A percentile compares a stretch with the other conserved stretches of the same genome.
Conservation (phyloP, 768 basidiomycete species). For the Xerocomus brunneocitrinus region DNA sequence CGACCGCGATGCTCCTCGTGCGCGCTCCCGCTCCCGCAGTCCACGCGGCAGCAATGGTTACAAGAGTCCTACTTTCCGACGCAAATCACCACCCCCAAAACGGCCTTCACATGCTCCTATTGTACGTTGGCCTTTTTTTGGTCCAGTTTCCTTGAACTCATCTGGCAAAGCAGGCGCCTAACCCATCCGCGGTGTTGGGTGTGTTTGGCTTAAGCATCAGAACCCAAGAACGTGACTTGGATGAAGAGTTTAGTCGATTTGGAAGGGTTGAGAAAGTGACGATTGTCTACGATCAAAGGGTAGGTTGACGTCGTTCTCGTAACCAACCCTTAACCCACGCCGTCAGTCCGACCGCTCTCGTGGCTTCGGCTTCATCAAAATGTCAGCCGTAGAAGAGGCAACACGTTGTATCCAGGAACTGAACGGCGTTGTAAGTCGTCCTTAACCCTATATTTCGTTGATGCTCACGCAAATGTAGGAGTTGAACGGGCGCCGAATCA, state of each 20-base stretch:
- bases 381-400: constrained; percentile 87
- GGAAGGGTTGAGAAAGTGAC: constrained; percentile 93
- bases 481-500: constrained; percentile 91
- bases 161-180: constrained; percentile 65
- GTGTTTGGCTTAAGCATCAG: constrained; percentile 99
- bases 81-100: constrained; percentile 57
- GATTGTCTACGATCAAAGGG: constrained; percentile 95
- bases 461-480: constrained; percentile 47
- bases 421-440: constrained; percentile 76
- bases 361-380: constrained; percentile 96
- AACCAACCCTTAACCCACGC: constrained; percentile 19
- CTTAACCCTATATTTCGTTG: not conserved
- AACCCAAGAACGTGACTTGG: constrained; percentile 88
- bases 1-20: constrained; percentile 55
- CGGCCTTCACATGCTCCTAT: constrained; percentile 69
- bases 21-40: constrained; percentile 74
- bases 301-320: constrained; percentile 36
- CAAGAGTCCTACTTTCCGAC: constrained; percentile 54
- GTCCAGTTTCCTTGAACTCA: constrained; percentile 29
- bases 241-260: constrained; percentile 87
- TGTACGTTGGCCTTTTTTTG: constrained; percentile 42
- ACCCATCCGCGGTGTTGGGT: constrained; percentile 84
- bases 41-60: constrained; percentile 53
- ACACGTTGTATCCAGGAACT: constrained; percentile 81
- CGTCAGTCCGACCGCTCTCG: constrained; percentile 87